These are phyloP conservation scores for Cyphellophora attinorum DNA, from an alignment of 2,329 filamentous ascomycete species.

Conservation along the genomic window DNA sequence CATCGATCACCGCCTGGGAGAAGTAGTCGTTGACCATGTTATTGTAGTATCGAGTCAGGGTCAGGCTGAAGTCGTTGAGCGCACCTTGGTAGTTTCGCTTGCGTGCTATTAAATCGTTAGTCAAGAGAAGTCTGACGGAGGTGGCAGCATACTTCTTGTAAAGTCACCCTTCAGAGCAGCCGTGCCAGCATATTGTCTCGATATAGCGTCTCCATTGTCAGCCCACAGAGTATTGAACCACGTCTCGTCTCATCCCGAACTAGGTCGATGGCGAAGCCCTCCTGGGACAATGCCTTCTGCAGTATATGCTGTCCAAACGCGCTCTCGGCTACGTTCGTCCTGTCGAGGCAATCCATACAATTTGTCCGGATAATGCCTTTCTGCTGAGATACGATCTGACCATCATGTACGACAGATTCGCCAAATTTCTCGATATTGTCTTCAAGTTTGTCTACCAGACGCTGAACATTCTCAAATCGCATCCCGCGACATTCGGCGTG, in stretches of 20 bases:
- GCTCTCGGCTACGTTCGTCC: slow-evolving; percentile 92
- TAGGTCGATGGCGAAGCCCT: slow-evolving; percentile 66
- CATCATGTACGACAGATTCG: slow-evolving; percentile 53
- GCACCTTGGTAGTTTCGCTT: slow-evolving; percentile 88
- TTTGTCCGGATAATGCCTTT: slow-evolving; percentile 81
- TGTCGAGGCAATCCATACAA: slow-evolving; percentile 96
- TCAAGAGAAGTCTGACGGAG: too few species aligned
- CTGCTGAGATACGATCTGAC: slow-evolving; percentile 43
- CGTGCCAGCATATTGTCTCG: slow-evolving; percentile 90
- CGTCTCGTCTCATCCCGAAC: slow-evolving; percentile 65
- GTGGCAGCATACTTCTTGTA: slow-evolving; percentile 57
- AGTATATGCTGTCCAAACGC: slow-evolving; percentile 77
- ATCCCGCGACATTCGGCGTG: slow-evolving; percentile 86
- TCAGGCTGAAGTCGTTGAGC: slow-evolving; percentile 81
- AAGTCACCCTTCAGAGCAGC: slow-evolving; percentile 95
- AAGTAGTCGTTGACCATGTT: slow-evolving; percentile 99
- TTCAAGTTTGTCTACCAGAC: slow-evolving; percentile 62
- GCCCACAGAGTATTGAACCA: slow-evolving; percentile 98
- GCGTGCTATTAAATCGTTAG: slow-evolving; percentile 38
- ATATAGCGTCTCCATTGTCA: slow-evolving; percentile 93
- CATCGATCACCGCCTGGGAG: slow-evolving; percentile 89
- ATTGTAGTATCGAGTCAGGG: slow-evolving; percentile 62
- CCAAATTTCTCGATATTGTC: slow-evolving; percentile 60
- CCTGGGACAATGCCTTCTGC: slow-evolving; percentile 64
- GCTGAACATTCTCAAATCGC: slow-evolving; percentile 91